Evolutionary conservation across 106 monocot species (phyloP).

Genomic region (Allium cepa): DNA sequence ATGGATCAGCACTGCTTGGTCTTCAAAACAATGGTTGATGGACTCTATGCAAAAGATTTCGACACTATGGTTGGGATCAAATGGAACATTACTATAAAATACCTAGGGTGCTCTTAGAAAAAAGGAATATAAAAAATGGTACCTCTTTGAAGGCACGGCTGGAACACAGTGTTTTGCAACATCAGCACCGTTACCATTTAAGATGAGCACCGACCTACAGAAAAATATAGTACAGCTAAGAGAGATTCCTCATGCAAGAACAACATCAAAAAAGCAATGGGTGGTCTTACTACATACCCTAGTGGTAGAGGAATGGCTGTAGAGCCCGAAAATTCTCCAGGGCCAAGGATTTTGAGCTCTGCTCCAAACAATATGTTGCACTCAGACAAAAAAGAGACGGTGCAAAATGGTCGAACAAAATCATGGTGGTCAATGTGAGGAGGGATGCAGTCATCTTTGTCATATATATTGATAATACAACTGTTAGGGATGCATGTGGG

Average conservation of each 20-base stretch:
- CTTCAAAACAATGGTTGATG: neutral
- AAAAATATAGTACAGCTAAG: neutral
- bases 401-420: constrained; percentile 52
- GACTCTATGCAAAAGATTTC: neutral
- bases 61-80: neutral
- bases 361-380: constrained; percentile 42
- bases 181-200: constrained; percentile 86
- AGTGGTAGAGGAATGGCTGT: constrained; percentile 31
- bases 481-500: constrained; percentile 42
- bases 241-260: neutral
- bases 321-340: constrained; percentile 34
- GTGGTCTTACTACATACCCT: constrained; percentile 23
- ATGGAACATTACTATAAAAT: no score
- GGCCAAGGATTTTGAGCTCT: constrained; percentile 27
- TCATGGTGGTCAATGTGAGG: constrained; percentile 61
- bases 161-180: constrained; percentile 85
- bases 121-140: no score
- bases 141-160: constrained; percentile 68
- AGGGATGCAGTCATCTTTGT: constrained; percentile 56
- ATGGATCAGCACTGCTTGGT: no score
- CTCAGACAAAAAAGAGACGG: constrained; percentile 38
- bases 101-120: no score
- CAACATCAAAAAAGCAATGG: neutral
- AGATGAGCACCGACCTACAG: constrained; percentile 62
- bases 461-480: constrained; percentile 60